These are phyloP conservation scores for Zalaria sp. DNA, from an alignment of 2,329 filamentous ascomycete genomes.

Conservation along the genomic window DNA sequence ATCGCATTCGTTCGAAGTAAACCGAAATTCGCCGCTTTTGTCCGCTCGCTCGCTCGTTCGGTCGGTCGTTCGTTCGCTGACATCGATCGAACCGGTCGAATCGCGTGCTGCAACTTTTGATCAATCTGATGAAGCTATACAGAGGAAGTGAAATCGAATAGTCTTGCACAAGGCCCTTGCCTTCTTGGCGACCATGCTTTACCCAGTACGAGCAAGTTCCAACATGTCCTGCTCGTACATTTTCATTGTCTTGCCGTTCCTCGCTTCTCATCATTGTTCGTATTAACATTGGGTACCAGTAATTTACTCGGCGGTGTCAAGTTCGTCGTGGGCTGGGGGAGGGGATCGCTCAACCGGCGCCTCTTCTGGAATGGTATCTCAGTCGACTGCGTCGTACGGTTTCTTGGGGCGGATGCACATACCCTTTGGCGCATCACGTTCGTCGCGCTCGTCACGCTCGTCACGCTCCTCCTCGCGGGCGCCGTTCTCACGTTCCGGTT, in stretches of 20 bases:
- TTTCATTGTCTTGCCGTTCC: neutral
- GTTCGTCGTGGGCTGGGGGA: conserved; percentile 77
- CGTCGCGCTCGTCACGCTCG: conserved; percentile 5
- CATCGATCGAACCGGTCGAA: neutral
- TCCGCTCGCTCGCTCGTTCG: neutral
- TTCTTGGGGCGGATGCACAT: no score
- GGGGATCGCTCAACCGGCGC: conserved; percentile 54
- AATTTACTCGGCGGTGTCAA: conserved; percentile 76
- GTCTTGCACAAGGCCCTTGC: neutral
- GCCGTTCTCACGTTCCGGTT: conserved; percentile 50
- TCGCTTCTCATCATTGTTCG: conserved; percentile 1
- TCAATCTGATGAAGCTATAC: neutral
- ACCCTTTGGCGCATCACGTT: conserved; percentile 3
- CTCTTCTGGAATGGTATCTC: conserved; percentile 10
- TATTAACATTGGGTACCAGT: neutral
- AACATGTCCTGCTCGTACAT: neutral
- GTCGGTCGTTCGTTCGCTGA: neutral
- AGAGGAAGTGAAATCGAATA: neutral
- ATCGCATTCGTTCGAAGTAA: neutral
- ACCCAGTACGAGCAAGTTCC: neutral
- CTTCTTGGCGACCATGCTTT: neutral
- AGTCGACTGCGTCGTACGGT: no score
- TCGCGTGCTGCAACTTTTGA: neutral
- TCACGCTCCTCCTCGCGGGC: conserved; percentile 25
- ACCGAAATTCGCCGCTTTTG: neutral